Evolutionary conservation across 441 rosid species (phyloP).

Genomic region (Bocquillonia castaneifolia): DNA sequence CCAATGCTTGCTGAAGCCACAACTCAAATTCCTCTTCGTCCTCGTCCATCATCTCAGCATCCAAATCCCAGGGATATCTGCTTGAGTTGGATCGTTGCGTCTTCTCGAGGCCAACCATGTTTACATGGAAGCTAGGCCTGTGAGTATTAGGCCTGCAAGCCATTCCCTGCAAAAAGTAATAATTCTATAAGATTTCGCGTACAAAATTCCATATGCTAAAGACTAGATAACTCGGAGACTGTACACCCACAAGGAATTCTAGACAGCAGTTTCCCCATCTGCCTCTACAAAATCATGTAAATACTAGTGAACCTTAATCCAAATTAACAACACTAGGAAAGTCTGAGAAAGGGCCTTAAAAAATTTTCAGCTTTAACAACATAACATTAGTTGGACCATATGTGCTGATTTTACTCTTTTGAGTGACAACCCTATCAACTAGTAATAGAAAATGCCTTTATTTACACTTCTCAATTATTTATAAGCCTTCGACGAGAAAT

Average conservation of each 20-base stretch:
- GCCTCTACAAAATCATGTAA: neutral
- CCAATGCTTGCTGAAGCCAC: constrained; percentile 95
- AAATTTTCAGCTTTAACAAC: too few species aligned
- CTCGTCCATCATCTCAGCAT: constrained; percentile 91
- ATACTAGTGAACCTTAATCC: neutral
- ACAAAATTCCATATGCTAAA: neutral
- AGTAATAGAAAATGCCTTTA: neutral
- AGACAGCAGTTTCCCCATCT: neutral
- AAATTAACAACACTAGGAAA: neutral
- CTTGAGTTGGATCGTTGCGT: constrained; percentile 77
- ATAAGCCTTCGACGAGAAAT: neutral
- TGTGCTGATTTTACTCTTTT: too few species aligned
- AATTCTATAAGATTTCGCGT: neutral
- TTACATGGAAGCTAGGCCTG: constrained; percentile 93
- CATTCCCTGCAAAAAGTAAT: constrained; percentile 72
- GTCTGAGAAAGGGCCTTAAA: too few species aligned
- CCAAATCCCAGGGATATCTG: constrained; percentile 87
- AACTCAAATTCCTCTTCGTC: constrained; percentile 87
- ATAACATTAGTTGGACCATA: too few species aligned
- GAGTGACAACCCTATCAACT: too few species aligned
- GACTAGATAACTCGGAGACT: neutral
- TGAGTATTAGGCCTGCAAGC: constrained; percentile 95
- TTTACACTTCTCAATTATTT: neutral
- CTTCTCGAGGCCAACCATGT: constrained; percentile 91
- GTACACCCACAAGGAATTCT: neutral